Percentiles rank a stretch among this genome's conserved stretches.
Evolutionary conservation across 208 protist genomes (phyloP).

Genomic region (Wallacemonas sp.): DNA sequence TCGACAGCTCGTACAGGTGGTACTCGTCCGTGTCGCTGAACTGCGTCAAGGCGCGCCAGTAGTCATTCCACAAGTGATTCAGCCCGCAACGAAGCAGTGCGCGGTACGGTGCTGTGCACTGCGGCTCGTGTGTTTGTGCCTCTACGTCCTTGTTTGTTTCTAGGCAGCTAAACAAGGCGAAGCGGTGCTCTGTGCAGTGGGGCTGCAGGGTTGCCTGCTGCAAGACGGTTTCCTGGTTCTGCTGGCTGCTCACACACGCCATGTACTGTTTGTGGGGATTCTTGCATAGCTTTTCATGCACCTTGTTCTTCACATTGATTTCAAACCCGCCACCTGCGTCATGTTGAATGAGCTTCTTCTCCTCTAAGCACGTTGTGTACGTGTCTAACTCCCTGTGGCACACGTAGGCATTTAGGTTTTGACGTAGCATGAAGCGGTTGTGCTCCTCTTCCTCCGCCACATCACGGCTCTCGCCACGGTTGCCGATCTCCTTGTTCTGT

Average conservation of each 20-base stretch:
- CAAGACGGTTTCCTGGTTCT: constrained; percentile 66
- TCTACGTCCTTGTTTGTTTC: constrained; percentile 44
- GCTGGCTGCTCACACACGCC: constrained; percentile 53
- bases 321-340: constrained; percentile 31
- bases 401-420: constrained; percentile 81
- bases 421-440: constrained; percentile 70
- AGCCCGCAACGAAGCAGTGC: constrained; percentile 73
- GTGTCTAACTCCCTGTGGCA: constrained; percentile 75
- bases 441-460: constrained; percentile 62
- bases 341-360: constrained; percentile 53
- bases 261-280: constrained; percentile 57
- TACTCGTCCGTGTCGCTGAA: constrained; percentile 77
- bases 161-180: constrained; percentile 56
- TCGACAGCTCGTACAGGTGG: constrained; percentile 72
- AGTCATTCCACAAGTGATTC: constrained; percentile 82
- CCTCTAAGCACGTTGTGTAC: constrained; percentile 68
- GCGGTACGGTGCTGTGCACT: constrained; percentile 60
- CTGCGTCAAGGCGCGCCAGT: constrained; percentile 72
- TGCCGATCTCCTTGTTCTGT: constrained; percentile 46
- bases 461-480: constrained; percentile 55
- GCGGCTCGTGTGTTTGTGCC: constrained; percentile 44
- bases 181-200: constrained; percentile 36
- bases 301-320: constrained; percentile 71
- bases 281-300: constrained; percentile 67
- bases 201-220: constrained; percentile 53